Evolutionary conservation across 208 protist species (phyloP).

Genomic region (Herpetomonas tarakana): DNA sequence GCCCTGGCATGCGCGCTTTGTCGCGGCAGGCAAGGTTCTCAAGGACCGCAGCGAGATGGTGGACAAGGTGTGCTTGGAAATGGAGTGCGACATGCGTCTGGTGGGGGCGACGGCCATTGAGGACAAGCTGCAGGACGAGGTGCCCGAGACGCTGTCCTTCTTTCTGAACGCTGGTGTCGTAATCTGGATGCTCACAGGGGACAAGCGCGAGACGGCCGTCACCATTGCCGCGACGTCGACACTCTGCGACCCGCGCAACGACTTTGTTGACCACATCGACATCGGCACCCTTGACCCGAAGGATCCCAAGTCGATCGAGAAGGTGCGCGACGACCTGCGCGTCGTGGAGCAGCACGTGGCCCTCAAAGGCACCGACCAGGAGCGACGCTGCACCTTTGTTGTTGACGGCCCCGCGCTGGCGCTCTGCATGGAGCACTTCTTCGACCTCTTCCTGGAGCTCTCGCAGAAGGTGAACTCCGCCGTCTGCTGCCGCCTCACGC

Average conservation of each 20-base stretch:
- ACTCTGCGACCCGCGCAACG: constrained; percentile 70
- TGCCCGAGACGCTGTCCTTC: constrained; percentile 92
- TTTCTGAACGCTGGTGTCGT: constrained; percentile 91
- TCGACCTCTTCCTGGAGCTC: constrained; percentile 62
- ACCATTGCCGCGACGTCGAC: constrained; percentile 84
- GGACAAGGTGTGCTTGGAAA: constrained; percentile 80
- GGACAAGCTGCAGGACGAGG: constrained; percentile 96
- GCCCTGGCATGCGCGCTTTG: constrained; percentile 57
- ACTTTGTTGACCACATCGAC: constrained; percentile 86
- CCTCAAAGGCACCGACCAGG: constrained; percentile 33
- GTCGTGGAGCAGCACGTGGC: constrained; percentile 57
- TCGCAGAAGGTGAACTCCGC: constrained; percentile 80
- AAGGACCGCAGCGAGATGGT: constrained; percentile 53
- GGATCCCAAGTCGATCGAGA: constrained; percentile 35
- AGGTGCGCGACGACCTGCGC: constrained; percentile 57
- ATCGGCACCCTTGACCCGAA: constrained; percentile 53
- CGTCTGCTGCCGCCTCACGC: constrained; percentile 89
- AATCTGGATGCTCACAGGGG: constrained; percentile 97
- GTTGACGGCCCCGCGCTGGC: constrained; percentile 76
- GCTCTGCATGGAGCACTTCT: constrained; percentile 74
- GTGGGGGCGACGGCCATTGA: constrained; percentile 96
- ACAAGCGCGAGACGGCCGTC: constrained; percentile 96
- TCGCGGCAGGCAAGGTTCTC: constrained; percentile 52
- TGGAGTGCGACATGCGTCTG: constrained; percentile 87
- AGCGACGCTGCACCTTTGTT: constrained; percentile 68